A percentile compares a stretch with the other conserved stretches of the same genome.
Conservation (phyloP, 2,329 filamentous ascomycete genomes). For the Penicillium occitanis region DNA sequence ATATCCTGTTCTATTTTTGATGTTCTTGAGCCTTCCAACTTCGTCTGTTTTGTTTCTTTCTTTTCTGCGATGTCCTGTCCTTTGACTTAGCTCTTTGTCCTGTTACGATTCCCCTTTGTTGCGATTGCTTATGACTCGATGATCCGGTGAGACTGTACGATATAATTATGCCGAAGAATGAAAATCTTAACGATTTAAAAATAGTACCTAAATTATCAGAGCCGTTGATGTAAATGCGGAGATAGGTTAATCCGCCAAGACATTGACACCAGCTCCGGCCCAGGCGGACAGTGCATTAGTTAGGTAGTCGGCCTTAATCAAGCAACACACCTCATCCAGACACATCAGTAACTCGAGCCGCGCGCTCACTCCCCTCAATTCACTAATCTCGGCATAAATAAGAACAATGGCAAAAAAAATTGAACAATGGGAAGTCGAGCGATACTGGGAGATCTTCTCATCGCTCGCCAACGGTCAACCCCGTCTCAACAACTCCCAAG, state of each 20-base stretch:
- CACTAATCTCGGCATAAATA: not conserved
- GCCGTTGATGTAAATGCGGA: constrained; percentile 1
- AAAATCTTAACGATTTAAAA: not conserved
- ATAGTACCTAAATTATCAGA: not conserved
- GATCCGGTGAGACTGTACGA: constrained; percentile 13
- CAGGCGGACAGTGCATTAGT: constrained; percentile 1
- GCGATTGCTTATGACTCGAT: constrained; percentile 15
- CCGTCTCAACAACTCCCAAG: constrained; percentile 67
- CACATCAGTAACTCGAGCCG: not conserved
- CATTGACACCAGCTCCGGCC: constrained; percentile 6
- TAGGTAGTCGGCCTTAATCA: constrained; percentile 1
- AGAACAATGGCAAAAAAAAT: constrained; percentile 50
- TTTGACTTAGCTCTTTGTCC: constrained; percentile 8
- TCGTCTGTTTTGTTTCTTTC: not conserved
- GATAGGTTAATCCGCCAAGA: constrained; percentile 10
- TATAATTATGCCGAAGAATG: constrained; percentile 11
- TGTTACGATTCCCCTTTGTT: constrained; percentile 23
- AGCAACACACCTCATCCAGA: not conserved
- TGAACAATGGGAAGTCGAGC: constrained; percentile 72
- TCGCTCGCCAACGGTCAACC: constrained; percentile 64
- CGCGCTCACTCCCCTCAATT: not conserved
- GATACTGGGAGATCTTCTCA: constrained; percentile 78
- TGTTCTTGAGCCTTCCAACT: not conserved
- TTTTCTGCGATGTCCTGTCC: constrained; percentile 1
- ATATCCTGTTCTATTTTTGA: not conserved